Base-by-base conservation (phyloP, 495 filamentous ascomycete species). In the Hyaloscypha variabilis region DNA sequence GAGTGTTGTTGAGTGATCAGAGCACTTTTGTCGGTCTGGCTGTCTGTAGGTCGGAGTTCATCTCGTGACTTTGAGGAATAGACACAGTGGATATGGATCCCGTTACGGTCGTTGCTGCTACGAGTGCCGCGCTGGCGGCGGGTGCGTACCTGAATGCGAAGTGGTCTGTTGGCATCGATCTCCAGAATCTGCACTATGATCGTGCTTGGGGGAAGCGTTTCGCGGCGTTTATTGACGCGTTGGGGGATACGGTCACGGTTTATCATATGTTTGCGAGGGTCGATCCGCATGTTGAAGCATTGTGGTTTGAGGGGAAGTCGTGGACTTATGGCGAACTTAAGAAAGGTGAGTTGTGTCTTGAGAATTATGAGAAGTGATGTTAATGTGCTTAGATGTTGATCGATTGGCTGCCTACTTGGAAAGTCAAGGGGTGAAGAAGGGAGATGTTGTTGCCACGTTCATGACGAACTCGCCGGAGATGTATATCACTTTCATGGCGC, bases 231-330 rank as follows among this genome's bases (percentile, higher is more conserved):
- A 79, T 83, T 53, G 71, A 68, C 11, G 67, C 75, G 29, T 66
- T 84, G 11, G 81, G 79, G 4, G 80, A 80, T 64, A 74, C 76
- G 11, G 64, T 74, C 14, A 83, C 80, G 0, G 67, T 81, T 21
- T 83, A 82, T 68, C 74, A 73, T 52, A 73, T 83, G 71, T 76
- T 84, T 6, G 72, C 78, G 57, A 71, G 73, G n/a, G 72, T 77
- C 0, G 67, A 76, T 29, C 77, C 74, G 5, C 61, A 69, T 0
- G 51, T 46, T 4, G 79, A 83, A 54, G 78, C 78, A 6, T 65
- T 84, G 21, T 84, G 82, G 82, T 83, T 83, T 72, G 82, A 85
- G 62, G 74, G 79, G 3, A 78, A 76, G 66, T 79, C 75, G 19
- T 83, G 82, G 82, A 83, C 75, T 2, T 83, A 84, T 69, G 70